A percentile compares a stretch with the other conserved stretches of the same genome.
Conservation (phyloP, 495 filamentous ascomycete genomes). For the Thermothielavioides terrestris region DNA sequence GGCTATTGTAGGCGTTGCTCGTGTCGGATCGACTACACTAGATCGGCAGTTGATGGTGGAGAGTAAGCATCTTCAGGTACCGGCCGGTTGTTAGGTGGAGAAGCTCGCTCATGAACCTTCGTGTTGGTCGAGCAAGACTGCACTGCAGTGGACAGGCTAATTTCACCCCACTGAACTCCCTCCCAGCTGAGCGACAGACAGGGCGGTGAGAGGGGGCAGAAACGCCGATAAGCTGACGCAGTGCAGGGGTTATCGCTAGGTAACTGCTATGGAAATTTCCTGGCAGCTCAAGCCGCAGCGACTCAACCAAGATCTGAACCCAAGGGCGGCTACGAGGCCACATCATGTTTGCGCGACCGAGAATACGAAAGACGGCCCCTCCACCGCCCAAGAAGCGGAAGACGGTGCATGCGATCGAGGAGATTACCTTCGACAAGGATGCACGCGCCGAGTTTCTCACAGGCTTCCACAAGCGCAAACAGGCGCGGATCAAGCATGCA, state of each 20-base stretch:
- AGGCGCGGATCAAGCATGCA: constrained; percentile 71
- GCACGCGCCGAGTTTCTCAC: constrained; percentile 80
- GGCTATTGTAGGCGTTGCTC: too few species aligned
- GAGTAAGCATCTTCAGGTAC: too few species aligned
- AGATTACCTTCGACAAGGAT: constrained; percentile 73
- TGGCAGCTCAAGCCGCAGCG: background rate
- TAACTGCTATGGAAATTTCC: too few species aligned
- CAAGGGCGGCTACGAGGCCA: background rate
- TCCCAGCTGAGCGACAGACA: background rate
- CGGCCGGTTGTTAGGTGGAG: too few species aligned
- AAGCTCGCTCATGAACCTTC: too few species aligned
- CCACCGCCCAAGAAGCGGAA: constrained; percentile 61
- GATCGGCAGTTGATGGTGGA: too few species aligned
- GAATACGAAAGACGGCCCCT: constrained; percentile 38
- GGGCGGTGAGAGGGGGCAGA: constrained; percentile 16
- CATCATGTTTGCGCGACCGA: constrained; percentile 42
- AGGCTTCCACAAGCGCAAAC: constrained; percentile 93
- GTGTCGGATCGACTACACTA: too few species aligned
- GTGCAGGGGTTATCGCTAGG: background rate
- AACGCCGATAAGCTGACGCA: constrained; percentile 9
- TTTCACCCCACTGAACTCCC: too few species aligned
- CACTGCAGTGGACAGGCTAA: too few species aligned
- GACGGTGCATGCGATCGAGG: constrained; percentile 50
- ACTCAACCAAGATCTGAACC: background rate
- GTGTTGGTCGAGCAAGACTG: too few species aligned